Percentiles rank a stretch among this genome's conserved stretches.
phyloP scores from a whole-genome alignment of 163 green algal genomes.

The Coccomyxa subellipsoidea region DNA sequence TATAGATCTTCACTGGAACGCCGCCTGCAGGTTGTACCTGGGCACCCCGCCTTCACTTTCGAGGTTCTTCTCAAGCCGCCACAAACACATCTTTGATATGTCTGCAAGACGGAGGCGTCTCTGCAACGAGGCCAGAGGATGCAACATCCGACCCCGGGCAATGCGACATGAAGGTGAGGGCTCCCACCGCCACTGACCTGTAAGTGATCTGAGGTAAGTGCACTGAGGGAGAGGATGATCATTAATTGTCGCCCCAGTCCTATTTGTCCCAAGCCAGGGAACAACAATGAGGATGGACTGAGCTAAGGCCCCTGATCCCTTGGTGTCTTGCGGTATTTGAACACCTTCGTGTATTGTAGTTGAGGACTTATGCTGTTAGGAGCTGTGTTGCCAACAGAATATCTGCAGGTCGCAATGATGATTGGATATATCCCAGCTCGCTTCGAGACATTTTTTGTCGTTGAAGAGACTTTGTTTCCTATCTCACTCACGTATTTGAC shows the following conservation, averaged over 20 bases:
- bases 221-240: conserved; percentile 40
- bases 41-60: no score
- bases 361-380: background rate
- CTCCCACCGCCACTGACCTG: no score
- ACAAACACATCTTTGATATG: background rate
- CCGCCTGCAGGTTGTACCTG: no score
- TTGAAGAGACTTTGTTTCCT: conserved; percentile 48
- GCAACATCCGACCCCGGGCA: no score
- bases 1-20: no score
- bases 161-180: no score
- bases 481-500: conserved; percentile 47
- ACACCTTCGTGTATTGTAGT: background rate
- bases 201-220: background rate
- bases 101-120: no score
- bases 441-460: conserved; percentile 32
- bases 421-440: conserved; percentile 56
- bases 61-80: background rate
- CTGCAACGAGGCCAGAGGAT: no score
- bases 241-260: conserved; percentile 53
- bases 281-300: conserved; percentile 50
- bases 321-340: background rate
- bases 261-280: conserved; percentile 49
- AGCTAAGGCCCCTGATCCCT: conserved; percentile 39
- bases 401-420: conserved; percentile 35
- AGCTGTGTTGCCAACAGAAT: background rate